Percentiles rank a stretch among this genome's conserved stretches.
Conservation (phyloP, 1,284 basidiomycete genomes). For the Flammula alnicola region DNA sequence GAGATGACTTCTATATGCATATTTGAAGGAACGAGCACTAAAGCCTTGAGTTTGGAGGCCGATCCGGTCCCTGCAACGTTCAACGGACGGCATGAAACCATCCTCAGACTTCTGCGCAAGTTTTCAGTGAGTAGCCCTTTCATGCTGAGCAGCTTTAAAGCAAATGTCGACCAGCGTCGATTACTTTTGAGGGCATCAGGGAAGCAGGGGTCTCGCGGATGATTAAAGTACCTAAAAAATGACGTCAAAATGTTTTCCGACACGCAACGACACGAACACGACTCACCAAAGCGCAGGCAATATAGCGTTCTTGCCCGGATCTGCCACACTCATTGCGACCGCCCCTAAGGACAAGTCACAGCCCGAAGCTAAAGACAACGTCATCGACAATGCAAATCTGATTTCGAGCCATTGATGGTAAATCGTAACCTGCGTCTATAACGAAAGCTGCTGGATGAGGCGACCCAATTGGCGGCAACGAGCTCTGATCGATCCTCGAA, state of each 20-base stretch:
- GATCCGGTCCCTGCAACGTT: conserved; percentile 54
- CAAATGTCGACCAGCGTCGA: conserved; percentile 59
- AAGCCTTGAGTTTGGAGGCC: conserved; percentile 68
- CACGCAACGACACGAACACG: too few species aligned
- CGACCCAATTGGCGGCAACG: too few species aligned
- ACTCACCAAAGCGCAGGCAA: conserved; percentile 79
- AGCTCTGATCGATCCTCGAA: too few species aligned
- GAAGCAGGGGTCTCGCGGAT: conserved; percentile 51
- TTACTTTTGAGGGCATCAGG: neutral
- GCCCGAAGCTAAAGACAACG: conserved; percentile 62
- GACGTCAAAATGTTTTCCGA: too few species aligned
- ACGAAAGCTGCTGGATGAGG: too few species aligned
- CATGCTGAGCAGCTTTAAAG: conserved; percentile 69
- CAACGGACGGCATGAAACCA: conserved; percentile 64
- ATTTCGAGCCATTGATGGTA: conserved; percentile 44
- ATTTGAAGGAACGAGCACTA: conserved; percentile 78
- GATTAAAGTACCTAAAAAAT: conserved; percentile 74
- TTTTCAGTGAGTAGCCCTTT: conserved; percentile 65
- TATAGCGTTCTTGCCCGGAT: conserved; percentile 77
- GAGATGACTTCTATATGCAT: conserved; percentile 79
- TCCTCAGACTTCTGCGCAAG: conserved; percentile 54
- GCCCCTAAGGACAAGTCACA: conserved; percentile 77
- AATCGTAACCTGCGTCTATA: too few species aligned
- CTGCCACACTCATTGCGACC: conserved; percentile 67
- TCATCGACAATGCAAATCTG: conserved; percentile 57